Evolutionary conservation across 2,329 filamentous ascomycete genomes (phyloP).

Genomic region (Xylaria sp.): DNA sequence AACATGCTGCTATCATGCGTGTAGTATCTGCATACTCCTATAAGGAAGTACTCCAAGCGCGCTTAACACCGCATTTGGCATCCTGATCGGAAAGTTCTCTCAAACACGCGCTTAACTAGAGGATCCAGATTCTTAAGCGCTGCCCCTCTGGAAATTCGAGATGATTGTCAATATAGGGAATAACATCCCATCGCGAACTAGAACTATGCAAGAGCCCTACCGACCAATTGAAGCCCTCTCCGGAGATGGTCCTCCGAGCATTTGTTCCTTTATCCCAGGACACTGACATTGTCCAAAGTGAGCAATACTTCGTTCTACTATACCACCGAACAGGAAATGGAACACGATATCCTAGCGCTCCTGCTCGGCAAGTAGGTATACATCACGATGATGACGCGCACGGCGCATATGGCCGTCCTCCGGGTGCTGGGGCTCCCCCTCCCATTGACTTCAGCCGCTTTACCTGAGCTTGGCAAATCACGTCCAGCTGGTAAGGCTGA

Average conservation of each 20-base stretch:
- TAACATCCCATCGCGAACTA: conserved; percentile 4
- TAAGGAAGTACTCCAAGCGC: conserved; percentile 13
- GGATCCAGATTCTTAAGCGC: conserved; percentile 12
- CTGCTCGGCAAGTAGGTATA: conserved; percentile 26
- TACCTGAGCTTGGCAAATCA: conserved; percentile 35
- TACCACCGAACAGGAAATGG: conserved; percentile 4
- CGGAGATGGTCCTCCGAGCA: conserved; percentile 36
- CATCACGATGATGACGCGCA: conserved; percentile 15
- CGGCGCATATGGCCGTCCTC: neutral
- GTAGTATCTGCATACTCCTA: neutral
- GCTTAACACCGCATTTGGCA: conserved; percentile 14
- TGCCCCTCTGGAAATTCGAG: conserved; percentile 4
- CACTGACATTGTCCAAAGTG: conserved; percentile 19
- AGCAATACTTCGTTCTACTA: conserved; percentile 24
- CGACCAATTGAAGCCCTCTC: conserved; percentile 21
- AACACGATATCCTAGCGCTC: conserved; percentile 19
- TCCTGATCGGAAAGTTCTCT: neutral
- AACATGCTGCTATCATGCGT: conserved; percentile 12
- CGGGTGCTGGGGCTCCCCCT: conserved; percentile 26
- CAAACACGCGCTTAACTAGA: conserved; percentile 23
- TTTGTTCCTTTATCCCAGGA: conserved; percentile 24
- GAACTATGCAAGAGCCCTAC: conserved; percentile 10
- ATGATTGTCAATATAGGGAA: conserved; percentile 18
- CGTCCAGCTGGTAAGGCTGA: conserved; percentile 40
- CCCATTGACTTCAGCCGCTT: conserved; percentile 40